Percentiles rank a stretch among this genome's conserved stretches.
Evolutionary conservation across 306 rosid species (phyloP).

Genomic region (Vachellia collinsii): DNA sequence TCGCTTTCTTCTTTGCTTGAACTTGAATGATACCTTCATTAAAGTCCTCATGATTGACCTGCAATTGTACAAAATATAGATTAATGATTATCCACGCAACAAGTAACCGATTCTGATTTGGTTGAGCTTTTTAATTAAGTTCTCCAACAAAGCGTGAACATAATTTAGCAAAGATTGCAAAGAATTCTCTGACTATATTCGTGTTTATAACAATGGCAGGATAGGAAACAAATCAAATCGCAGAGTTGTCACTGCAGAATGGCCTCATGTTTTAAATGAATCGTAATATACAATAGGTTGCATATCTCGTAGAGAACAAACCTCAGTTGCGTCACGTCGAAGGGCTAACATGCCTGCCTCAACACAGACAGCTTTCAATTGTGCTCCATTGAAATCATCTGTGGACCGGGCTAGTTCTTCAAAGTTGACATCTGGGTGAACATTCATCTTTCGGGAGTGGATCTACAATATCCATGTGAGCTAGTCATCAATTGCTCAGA

Average conservation of each 20-base stretch:
- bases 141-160: no score
- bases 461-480: slow-evolving; percentile 51
- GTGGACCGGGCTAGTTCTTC: slow-evolving; percentile 96
- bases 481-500: slow-evolving; percentile 16
- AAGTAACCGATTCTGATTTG: no score
- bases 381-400: slow-evolving; percentile 96
- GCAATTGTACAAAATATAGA: not conserved
- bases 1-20: slow-evolving; percentile 85
- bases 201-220: no score
- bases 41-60: slow-evolving; percentile 91
- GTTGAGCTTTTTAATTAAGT: no score
- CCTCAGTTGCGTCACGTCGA: slow-evolving; percentile 99
- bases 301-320: slow-evolving; percentile 33
- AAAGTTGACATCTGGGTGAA: slow-evolving; percentile 90
- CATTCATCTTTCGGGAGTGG: slow-evolving; percentile 95
- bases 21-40: slow-evolving; percentile 88
- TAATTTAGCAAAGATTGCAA: no score
- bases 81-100: no score
- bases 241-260: not conserved
- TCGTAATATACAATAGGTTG: slow-evolving; percentile 11
- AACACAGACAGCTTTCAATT: slow-evolving; percentile 90
- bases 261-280: not conserved
- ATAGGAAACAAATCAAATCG: no score
- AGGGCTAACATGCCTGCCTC: slow-evolving; percentile 99
- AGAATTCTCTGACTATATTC: no score